phyloP scores from a whole-genome alignment of 116 monocot genomes.

The Dioscorea cayenensis region DNA sequence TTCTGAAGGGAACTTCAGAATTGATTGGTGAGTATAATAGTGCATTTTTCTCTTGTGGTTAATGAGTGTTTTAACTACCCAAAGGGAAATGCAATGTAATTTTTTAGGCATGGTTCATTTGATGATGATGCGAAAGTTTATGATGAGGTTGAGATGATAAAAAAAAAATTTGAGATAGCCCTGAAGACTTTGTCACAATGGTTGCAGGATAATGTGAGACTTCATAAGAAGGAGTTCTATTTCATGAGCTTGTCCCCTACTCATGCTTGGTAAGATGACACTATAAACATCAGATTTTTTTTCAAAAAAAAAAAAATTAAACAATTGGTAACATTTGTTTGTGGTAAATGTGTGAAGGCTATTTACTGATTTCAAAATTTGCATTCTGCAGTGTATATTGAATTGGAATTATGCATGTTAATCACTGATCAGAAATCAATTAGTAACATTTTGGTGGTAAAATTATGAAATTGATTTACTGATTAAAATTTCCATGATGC shows the following conservation, averaged over 20 bases:
- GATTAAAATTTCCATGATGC: no score
- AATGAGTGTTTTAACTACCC: not conserved
- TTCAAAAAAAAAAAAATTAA: no score
- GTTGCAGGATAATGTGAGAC: constrained; percentile 15
- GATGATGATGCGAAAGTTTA: not conserved
- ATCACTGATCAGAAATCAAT: no score
- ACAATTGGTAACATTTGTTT: no score
- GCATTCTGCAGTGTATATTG: no score
- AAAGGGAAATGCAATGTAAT: not conserved
- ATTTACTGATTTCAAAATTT: no score
- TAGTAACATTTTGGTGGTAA: no score
- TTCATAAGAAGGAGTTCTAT: constrained; percentile 13
- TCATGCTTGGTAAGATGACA: constrained; percentile 11
- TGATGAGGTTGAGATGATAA: constrained; percentile 9
- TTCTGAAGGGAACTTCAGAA: no score
- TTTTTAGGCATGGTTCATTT: constrained; percentile 1
- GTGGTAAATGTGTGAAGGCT: no score
- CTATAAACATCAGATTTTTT: no score
- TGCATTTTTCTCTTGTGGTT: not conserved
- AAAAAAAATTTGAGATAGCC: constrained; percentile 5
- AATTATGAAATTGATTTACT: no score
- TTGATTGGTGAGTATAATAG: not conserved
- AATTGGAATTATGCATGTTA: no score
- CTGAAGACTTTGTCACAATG: constrained; percentile 16
- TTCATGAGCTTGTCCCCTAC: constrained; percentile 26